A percentile compares a stretch with the other conserved stretches of the same genome.
These are phyloP conservation scores for Pseudozyma pruni DNA, from an alignment of 1,284 basidiomycete species.

Conservation along the genomic window DNA sequence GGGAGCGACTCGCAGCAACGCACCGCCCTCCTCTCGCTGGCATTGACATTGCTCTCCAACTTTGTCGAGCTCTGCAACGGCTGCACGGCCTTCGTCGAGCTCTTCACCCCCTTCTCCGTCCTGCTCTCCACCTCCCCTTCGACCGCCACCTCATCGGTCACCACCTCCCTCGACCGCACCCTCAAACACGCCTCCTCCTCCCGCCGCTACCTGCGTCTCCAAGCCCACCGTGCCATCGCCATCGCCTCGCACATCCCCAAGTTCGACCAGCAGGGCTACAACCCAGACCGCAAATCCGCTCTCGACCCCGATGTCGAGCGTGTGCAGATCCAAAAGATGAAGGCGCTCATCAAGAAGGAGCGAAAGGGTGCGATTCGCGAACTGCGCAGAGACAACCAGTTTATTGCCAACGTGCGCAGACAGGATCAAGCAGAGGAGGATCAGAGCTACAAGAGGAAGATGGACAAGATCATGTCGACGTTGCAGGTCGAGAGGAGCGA, in stretches of 20 bases:
- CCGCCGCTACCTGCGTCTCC: slow-evolving; percentile 83
- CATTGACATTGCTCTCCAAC: slow-evolving; percentile 36
- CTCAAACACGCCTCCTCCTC: slow-evolving; percentile 77
- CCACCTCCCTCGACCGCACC: slow-evolving; percentile 72
- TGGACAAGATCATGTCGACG: slow-evolving; percentile 78
- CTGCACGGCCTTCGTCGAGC: slow-evolving; percentile 59
- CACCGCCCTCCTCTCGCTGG: slow-evolving; percentile 33
- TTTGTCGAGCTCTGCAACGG: slow-evolving; percentile 61
- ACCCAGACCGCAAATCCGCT: slow-evolving; percentile 77
- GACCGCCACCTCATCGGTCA: slow-evolving; percentile 41
- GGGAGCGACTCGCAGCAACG: slow-evolving; percentile 4
- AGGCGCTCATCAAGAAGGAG: slow-evolving; percentile 92
- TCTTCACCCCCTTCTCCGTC: slow-evolving; percentile 56
- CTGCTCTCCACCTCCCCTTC: slow-evolving; percentile 33
- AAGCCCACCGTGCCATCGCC: slow-evolving; percentile 95
- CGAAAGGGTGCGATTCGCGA: slow-evolving; percentile 96
- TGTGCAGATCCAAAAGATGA: slow-evolving; percentile 86
- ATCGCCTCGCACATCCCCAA: slow-evolving; percentile 93
- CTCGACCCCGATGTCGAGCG: slow-evolving; percentile 94
- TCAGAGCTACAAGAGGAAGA: slow-evolving; percentile 71
- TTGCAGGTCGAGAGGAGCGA: slow-evolving; percentile 92
- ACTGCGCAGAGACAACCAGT: slow-evolving; percentile 91
- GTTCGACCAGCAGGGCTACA: slow-evolving; percentile 82
- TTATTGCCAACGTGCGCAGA: slow-evolving; percentile 80
- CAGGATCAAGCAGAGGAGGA: slow-evolving; percentile 86